Evolutionary conservation across 1,139 yeast genomes (phyloP).

Genomic region (Pichia sp.): DNA sequence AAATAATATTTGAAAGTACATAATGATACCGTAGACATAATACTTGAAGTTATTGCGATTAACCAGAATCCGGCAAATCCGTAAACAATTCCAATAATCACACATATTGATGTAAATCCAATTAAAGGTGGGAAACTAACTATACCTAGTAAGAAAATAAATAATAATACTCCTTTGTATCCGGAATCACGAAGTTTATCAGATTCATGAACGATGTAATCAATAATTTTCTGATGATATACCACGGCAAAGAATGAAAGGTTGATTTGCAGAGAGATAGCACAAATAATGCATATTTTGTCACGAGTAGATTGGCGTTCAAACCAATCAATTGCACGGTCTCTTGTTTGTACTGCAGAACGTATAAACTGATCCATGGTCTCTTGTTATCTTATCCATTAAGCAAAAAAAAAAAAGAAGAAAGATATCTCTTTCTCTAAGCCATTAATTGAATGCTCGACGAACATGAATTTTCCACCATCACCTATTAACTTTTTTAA

Average conservation of each 20-base stretch:
- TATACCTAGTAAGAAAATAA: conserved; percentile 43
- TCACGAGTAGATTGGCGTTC: not conserved
- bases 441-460: too few species aligned
- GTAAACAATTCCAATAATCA: conserved; percentile 74
- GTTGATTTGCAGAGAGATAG: not conserved
- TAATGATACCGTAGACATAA: conserved; percentile 73
- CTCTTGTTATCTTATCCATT: too few species aligned
- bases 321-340: conserved; percentile 5
- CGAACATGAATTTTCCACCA: too few species aligned
- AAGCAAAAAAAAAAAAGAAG: too few species aligned
- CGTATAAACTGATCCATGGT: too few species aligned
- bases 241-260: conserved; percentile 1
- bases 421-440: too few species aligned
- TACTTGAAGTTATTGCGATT: conserved; percentile 59
- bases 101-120: conserved; percentile 69
- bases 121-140: conserved; percentile 82
- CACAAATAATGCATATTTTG: conserved; percentile 7
- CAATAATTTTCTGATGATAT: conserved; percentile 14
- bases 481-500: too few species aligned
- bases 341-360: not conserved
- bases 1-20: conserved; percentile 58
- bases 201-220: conserved; percentile 15
- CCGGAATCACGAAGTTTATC: conserved; percentile 22
- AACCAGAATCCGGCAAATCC: conserved; percentile 81
- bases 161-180: conserved; percentile 45